Percentiles rank a stretch among this genome's conserved stretches.
phyloP scores from a whole-genome alignment of 768 basidiomycete genomes.

The Phaeotremella skinneri region DNA sequence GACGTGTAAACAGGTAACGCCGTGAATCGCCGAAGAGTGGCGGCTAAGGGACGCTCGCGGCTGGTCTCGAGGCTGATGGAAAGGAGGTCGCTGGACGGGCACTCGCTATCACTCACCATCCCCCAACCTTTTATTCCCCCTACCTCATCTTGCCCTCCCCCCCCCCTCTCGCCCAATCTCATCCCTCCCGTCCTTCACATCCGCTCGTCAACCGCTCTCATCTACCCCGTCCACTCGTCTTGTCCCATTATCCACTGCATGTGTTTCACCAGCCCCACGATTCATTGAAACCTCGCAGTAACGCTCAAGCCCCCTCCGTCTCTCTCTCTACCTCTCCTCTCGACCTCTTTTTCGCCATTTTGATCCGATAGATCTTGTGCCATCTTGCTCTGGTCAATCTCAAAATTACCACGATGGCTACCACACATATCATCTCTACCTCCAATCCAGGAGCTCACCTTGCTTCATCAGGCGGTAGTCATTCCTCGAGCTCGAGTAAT shows the following conservation, averaged over 20 bases:
- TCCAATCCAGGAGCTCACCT: conserved; percentile 45
- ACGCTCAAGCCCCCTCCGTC: conserved; percentile 24
- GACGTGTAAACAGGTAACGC: conserved; percentile 3
- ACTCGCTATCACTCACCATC: not conserved
- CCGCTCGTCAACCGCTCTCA: not conserved
- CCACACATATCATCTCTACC: conserved; percentile 48
- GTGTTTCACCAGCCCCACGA: not conserved
- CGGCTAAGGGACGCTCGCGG: not conserved
- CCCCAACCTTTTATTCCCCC: not conserved
- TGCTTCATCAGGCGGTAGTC: conserved; percentile 29
- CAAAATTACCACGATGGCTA: conserved; percentile 31
- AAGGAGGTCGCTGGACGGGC: too few relatives aligned
- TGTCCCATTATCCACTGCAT: not conserved
- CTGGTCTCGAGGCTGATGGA: not conserved
- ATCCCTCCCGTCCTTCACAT: conserved; percentile 3
- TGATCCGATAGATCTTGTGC: not conserved
- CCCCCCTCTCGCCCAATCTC: conserved; percentile 1
- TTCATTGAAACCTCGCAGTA: not conserved
- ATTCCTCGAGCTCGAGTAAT: conserved; percentile 50
- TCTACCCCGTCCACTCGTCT: not conserved
- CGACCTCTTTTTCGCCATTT: not conserved
- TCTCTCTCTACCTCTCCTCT: not conserved
- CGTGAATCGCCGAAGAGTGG: conserved; percentile 17
- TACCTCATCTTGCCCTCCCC: not conserved
- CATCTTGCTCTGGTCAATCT: not conserved